Conservation (phyloP, 306 rosid genomes). For the Sicyos baderoa region DNA sequence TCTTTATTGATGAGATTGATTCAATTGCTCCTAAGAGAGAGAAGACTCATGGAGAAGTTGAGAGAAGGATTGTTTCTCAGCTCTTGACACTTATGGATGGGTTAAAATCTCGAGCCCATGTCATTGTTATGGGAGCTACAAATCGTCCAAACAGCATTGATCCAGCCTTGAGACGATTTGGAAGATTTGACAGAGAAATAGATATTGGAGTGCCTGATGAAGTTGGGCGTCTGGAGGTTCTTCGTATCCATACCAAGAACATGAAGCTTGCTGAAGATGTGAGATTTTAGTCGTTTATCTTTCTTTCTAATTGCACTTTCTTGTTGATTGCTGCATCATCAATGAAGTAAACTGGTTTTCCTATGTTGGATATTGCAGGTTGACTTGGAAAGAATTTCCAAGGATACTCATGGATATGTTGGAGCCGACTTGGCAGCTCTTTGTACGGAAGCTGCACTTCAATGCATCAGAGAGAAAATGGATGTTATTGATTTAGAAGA, state of each 20-base stretch:
- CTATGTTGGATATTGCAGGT: conserved; percentile 31
- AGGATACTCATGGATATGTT: conserved; percentile 61
- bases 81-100: conserved; percentile 68
- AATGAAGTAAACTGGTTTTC: background rate
- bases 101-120: conserved; percentile 53
- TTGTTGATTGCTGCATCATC: background rate
- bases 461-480: conserved; percentile 69
- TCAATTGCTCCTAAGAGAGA: conserved; percentile 65
- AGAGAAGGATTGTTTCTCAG: conserved; percentile 60
- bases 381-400: conserved; percentile 47
- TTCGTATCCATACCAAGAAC: conserved; percentile 60
- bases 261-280: conserved; percentile 70
- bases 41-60: conserved; percentile 61
- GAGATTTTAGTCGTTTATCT: conserved; percentile 19
- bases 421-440: conserved; percentile 73
- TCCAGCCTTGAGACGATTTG: conserved; percentile 59
- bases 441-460: conserved; percentile 64
- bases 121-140: conserved; percentile 60
- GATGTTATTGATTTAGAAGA: conserved; percentile 62
- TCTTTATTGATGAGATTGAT: conserved; percentile 60
- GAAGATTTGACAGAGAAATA: conserved; percentile 62
- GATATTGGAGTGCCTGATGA: conserved; percentile 69
- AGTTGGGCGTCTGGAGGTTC: conserved; percentile 59
- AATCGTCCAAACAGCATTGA: conserved; percentile 66
- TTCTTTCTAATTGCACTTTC: background rate